Evolutionary conservation across 1,139 yeast genomes (phyloP).

Genomic region (Yamadazyma diddensiae): DNA sequence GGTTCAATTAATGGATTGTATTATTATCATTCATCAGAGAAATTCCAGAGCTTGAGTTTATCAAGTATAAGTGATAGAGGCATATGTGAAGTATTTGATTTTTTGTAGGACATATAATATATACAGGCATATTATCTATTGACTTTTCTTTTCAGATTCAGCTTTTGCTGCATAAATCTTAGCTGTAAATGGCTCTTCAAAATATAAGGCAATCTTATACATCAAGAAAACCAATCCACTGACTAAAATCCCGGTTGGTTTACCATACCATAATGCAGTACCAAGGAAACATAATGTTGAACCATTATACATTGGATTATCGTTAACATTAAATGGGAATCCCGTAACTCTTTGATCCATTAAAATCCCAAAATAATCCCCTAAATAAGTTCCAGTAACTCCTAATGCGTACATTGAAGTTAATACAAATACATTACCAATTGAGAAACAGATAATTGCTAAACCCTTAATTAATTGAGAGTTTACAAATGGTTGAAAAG

Average conservation of each 20-base stretch:
- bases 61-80: slow-evolving; percentile 31
- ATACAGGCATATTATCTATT: background rate
- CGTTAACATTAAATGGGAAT: slow-evolving; percentile 87
- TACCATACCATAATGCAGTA: slow-evolving; percentile 82
- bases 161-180: slow-evolving; percentile 41
- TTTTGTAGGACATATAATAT: slow-evolving; percentile 7
- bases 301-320: slow-evolving; percentile 97
- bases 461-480: slow-evolving; percentile 30
- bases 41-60: slow-evolving; percentile 56
- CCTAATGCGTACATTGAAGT: slow-evolving; percentile 94
- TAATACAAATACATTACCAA: slow-evolving; percentile 78
- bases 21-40: slow-evolving; percentile 74
- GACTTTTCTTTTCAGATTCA: slow-evolving; percentile 4
- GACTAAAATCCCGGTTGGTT: slow-evolving; percentile 81
- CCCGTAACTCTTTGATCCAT: slow-evolving; percentile 90
- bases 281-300: slow-evolving; percentile 87
- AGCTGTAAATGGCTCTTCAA: slow-evolving; percentile 97
- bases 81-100: slow-evolving; percentile 10
- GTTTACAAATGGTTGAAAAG: slow-evolving; percentile 48
- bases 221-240: slow-evolving; percentile 71
- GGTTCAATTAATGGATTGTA: slow-evolving; percentile 80
- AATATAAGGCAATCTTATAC: slow-evolving; percentile 79
- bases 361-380: slow-evolving; percentile 94
- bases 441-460: slow-evolving; percentile 43
- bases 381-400: slow-evolving; percentile 92